phyloP scores from a whole-genome alignment of 805 yeast species.

The Candida jianshihensis region DNA sequence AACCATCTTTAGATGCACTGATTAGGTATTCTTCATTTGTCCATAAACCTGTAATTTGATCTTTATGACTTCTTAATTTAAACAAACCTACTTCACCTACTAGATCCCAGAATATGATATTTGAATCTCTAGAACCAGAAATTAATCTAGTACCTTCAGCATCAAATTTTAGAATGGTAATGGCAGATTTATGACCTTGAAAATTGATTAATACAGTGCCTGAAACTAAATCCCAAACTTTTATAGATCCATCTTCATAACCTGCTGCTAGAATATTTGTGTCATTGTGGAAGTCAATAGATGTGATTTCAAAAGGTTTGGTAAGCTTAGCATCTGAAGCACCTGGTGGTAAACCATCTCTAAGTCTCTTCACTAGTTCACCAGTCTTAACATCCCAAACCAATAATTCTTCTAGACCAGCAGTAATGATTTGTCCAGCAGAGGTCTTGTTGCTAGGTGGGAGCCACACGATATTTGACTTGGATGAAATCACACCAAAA shows the following conservation, averaged over 20 bases:
- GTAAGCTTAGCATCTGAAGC: constrained; percentile 58
- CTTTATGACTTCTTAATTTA: constrained; percentile 84
- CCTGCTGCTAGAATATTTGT: constrained; percentile 83
- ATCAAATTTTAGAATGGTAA: constrained; percentile 69
- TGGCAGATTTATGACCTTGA: constrained; percentile 83
- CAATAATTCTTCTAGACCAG: constrained; percentile 79
- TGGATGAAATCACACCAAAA: constrained; percentile 83
- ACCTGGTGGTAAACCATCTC: constrained; percentile 67
- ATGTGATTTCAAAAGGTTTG: constrained; percentile 55
- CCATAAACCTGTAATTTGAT: constrained; percentile 72
- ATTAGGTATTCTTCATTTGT: constrained; percentile 57
- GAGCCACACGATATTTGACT: constrained; percentile 64
- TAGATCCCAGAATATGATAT: constrained; percentile 88
- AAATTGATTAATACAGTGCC: constrained; percentile 72
- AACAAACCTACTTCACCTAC: constrained; percentile 86
- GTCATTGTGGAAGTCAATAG: constrained; percentile 49
- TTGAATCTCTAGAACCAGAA: constrained; percentile 83
- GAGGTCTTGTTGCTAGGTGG: constrained; percentile 41
- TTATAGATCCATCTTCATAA: constrained; percentile 80
- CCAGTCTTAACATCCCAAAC: constrained; percentile 94
- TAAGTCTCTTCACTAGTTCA: constrained; percentile 47
- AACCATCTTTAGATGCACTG: constrained; percentile 82
- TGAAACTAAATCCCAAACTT: constrained; percentile 86
- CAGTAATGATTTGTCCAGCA: constrained; percentile 65
- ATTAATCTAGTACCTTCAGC: constrained; percentile 74